Evolutionary conservation across 306 rosid species (phyloP), one percentile per base, ranked within the genome.

Genomic region (Gillenia trifoliata): DNA sequence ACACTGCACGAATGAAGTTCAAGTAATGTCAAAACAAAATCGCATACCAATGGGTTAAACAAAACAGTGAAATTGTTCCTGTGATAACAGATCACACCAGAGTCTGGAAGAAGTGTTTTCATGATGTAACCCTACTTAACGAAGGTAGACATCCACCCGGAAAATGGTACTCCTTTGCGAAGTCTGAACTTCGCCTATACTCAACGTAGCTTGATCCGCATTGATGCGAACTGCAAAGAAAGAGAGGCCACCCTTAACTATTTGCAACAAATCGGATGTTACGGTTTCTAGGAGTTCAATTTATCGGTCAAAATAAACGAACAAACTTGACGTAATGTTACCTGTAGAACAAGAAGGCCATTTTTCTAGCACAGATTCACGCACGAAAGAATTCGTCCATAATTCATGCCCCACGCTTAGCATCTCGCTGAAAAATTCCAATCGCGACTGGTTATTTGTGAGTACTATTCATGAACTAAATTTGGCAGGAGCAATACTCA

Each of bases 71-170:
- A 4, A 54, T 55, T 41, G 4, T 16, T 61, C 36, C 26, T 5
- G 19, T 40, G 56, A 16, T 26, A 15, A 71, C 63, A 55, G 38
- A 43, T 75, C 49, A 29, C 88, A 93, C n/a, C 98, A 80, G n/a
- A 93, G 82, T 78, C 86, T 87, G 34, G 98, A 83, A 68, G 89
- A 38, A 59, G 80, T n/a, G n/a, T n/a, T n/a, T n/a, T n/a, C n/a
- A n/a, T 33, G 97, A 83, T 83, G 92, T 91, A 69, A 91, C 75
- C 77, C 97, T 83, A 78, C n/a, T n/a, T 47, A 93, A 77, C 23
- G 89, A 93, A 72, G 98, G 98, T 22, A 93, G 49, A 74, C 98
- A 93, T 66, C 86, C 93, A 22, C 96, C 93, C 0, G 97, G 98
- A 64, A 93, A 91, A 52, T 91, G 89, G 68, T 93, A 91, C 78